A percentile compares a stretch with the other conserved stretches of the same genome.
phyloP scores from a whole-genome alignment of 106 monocot genomes.

The Allium fistulosum region DNA sequence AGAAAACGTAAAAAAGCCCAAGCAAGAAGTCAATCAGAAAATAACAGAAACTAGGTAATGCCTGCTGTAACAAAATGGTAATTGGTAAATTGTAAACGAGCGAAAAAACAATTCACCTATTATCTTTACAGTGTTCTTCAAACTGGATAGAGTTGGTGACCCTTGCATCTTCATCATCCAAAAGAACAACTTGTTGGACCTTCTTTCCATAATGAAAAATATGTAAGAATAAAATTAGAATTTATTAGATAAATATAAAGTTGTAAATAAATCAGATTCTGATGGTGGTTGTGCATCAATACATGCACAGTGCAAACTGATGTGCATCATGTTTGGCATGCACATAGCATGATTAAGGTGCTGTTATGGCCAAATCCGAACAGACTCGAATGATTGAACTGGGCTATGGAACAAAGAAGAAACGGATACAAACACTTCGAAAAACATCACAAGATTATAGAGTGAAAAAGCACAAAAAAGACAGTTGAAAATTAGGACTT shows the following conservation, averaged over 20 bases:
- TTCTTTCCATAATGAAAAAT: neutral
- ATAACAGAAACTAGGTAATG: neutral
- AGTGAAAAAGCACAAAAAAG: neutral
- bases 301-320: neutral
- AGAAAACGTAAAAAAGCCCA: conserved; percentile 11
- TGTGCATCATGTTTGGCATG: neutral
- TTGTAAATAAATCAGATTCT: neutral
- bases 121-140: conserved; percentile 14
- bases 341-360: neutral
- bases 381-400: neutral
- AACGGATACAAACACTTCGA: neutral
- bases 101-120: conserved; percentile 24
- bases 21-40: neutral
- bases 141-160: conserved; percentile 5
- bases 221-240: neutral
- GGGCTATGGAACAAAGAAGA: neutral
- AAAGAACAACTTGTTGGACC: conserved; percentile 18
- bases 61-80: neutral
- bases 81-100: neutral
- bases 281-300: neutral
- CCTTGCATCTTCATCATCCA: conserved; percentile 30
- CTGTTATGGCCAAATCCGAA: neutral
- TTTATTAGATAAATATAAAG: neutral
- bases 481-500: neutral
- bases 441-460: neutral